Evolutionary conservation across 2,329 filamentous ascomycete species (phyloP).

Genomic region (Clarireedia sp.): DNA sequence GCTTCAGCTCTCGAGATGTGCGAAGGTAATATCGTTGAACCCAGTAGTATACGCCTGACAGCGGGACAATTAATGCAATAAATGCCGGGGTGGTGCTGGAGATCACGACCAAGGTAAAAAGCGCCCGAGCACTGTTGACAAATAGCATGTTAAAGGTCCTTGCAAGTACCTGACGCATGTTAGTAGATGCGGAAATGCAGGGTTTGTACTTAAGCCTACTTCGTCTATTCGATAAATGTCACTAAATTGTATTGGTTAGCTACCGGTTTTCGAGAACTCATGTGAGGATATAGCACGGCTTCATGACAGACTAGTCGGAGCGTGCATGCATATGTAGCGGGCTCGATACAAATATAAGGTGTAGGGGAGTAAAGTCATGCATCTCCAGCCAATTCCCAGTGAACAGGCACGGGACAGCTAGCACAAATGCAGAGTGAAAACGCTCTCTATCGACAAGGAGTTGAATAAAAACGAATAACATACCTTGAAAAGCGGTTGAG

Average conservation of each 20-base stretch:
- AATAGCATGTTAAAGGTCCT: slow-evolving; percentile 98
- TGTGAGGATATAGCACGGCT: no score
- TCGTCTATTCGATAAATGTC: slow-evolving; percentile 43
- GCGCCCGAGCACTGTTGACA: slow-evolving; percentile 63
- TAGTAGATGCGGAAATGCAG: slow-evolving; percentile 35
- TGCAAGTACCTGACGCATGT: slow-evolving; percentile 86
- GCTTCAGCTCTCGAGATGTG: slow-evolving; percentile 92
- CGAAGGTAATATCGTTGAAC: slow-evolving; percentile 96
- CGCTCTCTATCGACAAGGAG: not conserved
- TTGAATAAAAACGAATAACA: slow-evolving; percentile 25
- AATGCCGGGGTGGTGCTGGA: slow-evolving; percentile 75
- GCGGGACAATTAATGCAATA: slow-evolving; percentile 69
- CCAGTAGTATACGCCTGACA: slow-evolving; percentile 74
- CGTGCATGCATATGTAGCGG: slow-evolving; percentile 1
- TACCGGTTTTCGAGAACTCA: not conserved
- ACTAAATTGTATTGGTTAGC: slow-evolving; percentile 26
- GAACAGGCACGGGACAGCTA: not conserved
- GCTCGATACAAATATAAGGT: not conserved
- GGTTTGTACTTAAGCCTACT: slow-evolving; percentile 14
- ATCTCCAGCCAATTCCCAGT: not conserved
- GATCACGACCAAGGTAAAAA: slow-evolving; percentile 83
- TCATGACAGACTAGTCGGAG: not conserved
- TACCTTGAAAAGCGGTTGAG: slow-evolving; percentile 92
- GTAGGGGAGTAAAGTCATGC: not conserved
- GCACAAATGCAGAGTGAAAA: not conserved